Percentiles rank a stretch among this genome's conserved stretches.
Evolutionary conservation across 345 rosid species (phyloP).

Genomic region (Populus euphratica): DNA sequence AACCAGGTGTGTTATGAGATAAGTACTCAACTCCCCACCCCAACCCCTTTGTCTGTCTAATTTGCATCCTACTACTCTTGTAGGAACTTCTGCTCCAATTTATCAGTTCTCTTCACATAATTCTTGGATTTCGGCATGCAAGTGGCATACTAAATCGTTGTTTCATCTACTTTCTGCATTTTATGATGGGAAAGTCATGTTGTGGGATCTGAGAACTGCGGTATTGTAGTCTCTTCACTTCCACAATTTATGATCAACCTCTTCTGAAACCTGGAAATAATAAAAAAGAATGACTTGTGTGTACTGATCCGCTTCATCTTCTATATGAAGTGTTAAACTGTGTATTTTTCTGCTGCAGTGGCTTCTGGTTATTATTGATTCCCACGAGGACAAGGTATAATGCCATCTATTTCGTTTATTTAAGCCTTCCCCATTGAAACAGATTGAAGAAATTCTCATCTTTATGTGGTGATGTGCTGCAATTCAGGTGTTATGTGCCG

Average conservation of each 20-base stretch:
- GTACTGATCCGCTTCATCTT: neutral
- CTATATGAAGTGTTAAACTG: neutral
- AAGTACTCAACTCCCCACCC: neutral
- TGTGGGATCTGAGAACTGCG: constrained; percentile 99
- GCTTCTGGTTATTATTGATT: constrained; percentile 74
- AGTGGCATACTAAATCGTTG: constrained; percentile 83
- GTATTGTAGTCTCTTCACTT: constrained; percentile 38
- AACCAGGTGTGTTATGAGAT: constrained; percentile 24
- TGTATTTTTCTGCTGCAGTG: constrained; percentile 59
- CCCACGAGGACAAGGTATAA: constrained; percentile 80
- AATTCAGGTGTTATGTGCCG: constrained; percentile 75
- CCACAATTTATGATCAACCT: constrained; percentile 1
- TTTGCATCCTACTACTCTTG: constrained; percentile 13
- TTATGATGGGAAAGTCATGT: constrained; percentile 97
- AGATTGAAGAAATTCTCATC: neutral
- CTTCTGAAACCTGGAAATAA: neutral
- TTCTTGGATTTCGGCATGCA: constrained; percentile 94
- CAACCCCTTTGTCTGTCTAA: neutral
- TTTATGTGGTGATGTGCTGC: constrained; percentile 7
- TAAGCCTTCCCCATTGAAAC: neutral
- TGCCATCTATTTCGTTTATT: neutral
- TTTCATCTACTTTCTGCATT: constrained; percentile 87
- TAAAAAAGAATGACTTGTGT: neutral
- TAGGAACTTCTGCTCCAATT: constrained; percentile 86
- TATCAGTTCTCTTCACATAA: constrained; percentile 76